These are phyloP conservation scores for Tetrapisispora namnaoensis DNA, from an alignment of 805 yeast species.

Conservation along the genomic window DNA sequence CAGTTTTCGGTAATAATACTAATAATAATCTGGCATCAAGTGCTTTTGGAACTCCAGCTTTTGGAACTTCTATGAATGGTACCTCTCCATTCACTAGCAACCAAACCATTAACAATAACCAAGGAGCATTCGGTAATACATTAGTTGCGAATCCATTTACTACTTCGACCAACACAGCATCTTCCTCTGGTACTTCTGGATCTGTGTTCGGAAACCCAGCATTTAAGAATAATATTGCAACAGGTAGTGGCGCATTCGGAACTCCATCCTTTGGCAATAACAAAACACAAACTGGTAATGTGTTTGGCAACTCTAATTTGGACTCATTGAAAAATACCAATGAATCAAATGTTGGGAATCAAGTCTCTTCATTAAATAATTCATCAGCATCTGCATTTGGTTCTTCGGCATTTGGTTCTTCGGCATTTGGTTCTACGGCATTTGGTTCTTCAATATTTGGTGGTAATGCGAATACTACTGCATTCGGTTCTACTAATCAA, in stretches of 20 bases:
- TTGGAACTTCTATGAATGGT: constrained; percentile 5
- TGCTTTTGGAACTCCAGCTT: constrained; percentile 19
- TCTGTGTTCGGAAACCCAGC: constrained; percentile 14
- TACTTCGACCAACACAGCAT: constrained; percentile 5
- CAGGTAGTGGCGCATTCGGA: constrained; percentile 12
- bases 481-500: constrained; percentile 2
- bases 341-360: not conserved
- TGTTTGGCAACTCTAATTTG: constrained; percentile 7
- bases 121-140: not conserved
- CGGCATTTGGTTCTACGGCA: constrained; percentile 6
- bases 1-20: constrained; percentile 3
- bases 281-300: constrained; percentile 9
- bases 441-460: too few relatives aligned
- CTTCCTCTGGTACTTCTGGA: constrained; percentile 10
- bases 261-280: constrained; percentile 13
- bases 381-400: constrained; percentile 3
- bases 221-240: constrained; percentile 6
- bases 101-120: not conserved
- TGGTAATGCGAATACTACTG: not conserved
- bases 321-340: constrained; percentile 1
- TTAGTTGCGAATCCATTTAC: constrained; percentile 2
- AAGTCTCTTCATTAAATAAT: not conserved
- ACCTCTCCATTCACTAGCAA: not conserved
- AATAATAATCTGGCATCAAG: not conserved
- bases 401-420: constrained; percentile 6